Base-by-base conservation (phyloP, 163 green algal species). In the Scenedesmus sp. region DNA sequence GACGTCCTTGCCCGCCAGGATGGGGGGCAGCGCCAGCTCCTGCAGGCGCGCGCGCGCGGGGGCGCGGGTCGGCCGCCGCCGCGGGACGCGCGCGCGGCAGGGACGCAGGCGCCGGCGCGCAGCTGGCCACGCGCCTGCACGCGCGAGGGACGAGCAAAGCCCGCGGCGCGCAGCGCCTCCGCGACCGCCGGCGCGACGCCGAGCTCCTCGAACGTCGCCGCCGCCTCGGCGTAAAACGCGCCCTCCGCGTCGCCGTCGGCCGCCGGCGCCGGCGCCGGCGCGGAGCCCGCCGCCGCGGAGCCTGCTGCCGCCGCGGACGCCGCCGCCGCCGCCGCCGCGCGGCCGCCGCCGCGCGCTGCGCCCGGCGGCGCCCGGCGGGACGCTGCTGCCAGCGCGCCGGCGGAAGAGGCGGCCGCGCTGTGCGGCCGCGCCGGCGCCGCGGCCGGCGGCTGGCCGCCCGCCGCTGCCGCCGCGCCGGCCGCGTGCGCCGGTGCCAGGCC, bases 1-100 rank as follows among this genome's bases (percentile, higher is more conserved):
- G 1, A 92, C 85, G 66, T 94, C 90, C 28, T 65, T 45, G 39
- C 92, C 89, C 0, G 29, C 48, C 11, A 89, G 26, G 33, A 96
- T 70, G 11, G 77, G 60, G 0, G 85, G 86, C 6, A 89, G 28
- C 0, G 88, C 86, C 6, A 92, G 76, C 63, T 85, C 86, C 90
- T 95, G 85, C 34, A 81, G 51, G 20, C 29, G 63, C 10, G 39
- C 39, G 39, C 39, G 53, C 51, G 34, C 24, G 13, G 7, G 24
- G 5, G 31, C 42, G 33, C 53, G 33, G 28, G 0, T 28, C n/a
- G n/a, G n/a, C n/a, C n/a, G n/a, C n/a, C n/a, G 6, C 42, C 22
- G 7, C 33, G 28, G 6, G 44, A 26, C 31, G 28, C 11, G 15
- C n/a, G 22, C 3, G 39, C 47, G 74, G n/a, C 11, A 14, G n/a